These are phyloP conservation scores for Tricladium varicosporioides DNA, from an alignment of 2,329 filamentous ascomycete species.

Conservation along the genomic window DNA sequence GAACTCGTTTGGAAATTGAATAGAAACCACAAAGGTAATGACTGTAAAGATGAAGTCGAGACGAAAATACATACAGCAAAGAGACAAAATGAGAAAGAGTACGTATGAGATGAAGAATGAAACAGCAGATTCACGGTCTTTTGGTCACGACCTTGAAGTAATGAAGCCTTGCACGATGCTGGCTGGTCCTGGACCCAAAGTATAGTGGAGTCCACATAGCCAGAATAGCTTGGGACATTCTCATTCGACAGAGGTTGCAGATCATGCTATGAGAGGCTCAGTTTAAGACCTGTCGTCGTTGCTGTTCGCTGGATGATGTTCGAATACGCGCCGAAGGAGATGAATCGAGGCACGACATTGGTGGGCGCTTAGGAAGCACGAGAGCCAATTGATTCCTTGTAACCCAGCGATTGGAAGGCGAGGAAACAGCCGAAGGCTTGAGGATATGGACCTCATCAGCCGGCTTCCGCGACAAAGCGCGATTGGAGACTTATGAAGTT, in stretches of 20 bases:
- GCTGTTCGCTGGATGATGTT: conserved; percentile 25
- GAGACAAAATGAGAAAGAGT: conserved; percentile 17
- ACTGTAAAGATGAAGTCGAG: conserved; percentile 10
- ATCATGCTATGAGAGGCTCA: conserved; percentile 16
- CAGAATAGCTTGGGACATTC: conserved; percentile 20
- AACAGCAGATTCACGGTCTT: conserved; percentile 26
- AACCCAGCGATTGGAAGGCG: neutral
- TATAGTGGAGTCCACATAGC: conserved; percentile 8
- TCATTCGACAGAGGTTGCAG: conserved; percentile 31
- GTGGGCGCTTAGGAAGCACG: conserved; percentile 17
- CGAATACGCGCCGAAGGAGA: conserved; percentile 28
- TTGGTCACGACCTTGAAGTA: conserved; percentile 15
- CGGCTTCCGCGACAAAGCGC: neutral
- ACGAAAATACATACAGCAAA: conserved; percentile 18
- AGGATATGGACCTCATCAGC: neutral
- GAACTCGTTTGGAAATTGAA: neutral
- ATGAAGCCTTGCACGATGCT: conserved; percentile 15
- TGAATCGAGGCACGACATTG: conserved; percentile 12
- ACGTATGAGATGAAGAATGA: conserved; percentile 20
- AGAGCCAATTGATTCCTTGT: conserved; percentile 14
- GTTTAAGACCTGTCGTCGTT: conserved; percentile 9
- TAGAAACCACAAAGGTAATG: conserved; percentile 10
- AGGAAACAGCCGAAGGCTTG: neutral
- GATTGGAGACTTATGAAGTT: neutral
- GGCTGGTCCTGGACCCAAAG: conserved; percentile 6